A percentile compares a stretch with the other conserved stretches of the same genome.
Conservation (phyloP, 2,329 filamentous ascomycete species). For the Neonectria faginata region DNA sequence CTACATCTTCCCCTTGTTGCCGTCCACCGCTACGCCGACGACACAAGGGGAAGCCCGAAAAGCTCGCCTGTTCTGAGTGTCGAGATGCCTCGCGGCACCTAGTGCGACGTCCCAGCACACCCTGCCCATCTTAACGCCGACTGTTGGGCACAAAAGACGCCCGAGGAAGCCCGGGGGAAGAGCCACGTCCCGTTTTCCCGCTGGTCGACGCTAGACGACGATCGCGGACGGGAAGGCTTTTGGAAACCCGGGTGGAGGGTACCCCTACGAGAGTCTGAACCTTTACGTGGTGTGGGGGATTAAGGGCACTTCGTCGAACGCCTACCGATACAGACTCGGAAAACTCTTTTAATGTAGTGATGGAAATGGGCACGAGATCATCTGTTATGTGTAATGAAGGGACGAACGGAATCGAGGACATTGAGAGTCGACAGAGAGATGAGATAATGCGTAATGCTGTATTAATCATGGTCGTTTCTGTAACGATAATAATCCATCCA, state of each 20-base stretch:
- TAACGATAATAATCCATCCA: not conserved
- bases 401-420: not conserved
- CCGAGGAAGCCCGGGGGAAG: conserved; percentile 30
- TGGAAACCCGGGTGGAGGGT: conserved; percentile 28
- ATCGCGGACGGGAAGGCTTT: not conserved
- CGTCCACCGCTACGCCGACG: conserved; percentile 1
- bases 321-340: conserved; percentile 41
- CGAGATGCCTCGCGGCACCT: conserved; percentile 20
- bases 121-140: conserved; percentile 46
- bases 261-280: conserved; percentile 45
- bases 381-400: not conserved
- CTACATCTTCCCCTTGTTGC: not conserved
- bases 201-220: not conserved
- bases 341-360: conserved; percentile 9
- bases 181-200: not conserved
- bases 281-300: conserved; percentile 46
- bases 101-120: conserved; percentile 23
- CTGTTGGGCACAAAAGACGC: conserved; percentile 40
- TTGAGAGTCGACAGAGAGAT: not conserved
- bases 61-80: not conserved
- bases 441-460: conserved; percentile 18
- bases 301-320: conserved; percentile 27
- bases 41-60: not conserved
- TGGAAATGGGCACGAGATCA: not conserved
- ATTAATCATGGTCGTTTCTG: conserved; percentile 8